Evolutionary conservation across 2,329 filamentous ascomycete species (phyloP), one percentile per base, ranked within the genome.

Genomic region (Calonectria crousiana): DNA sequence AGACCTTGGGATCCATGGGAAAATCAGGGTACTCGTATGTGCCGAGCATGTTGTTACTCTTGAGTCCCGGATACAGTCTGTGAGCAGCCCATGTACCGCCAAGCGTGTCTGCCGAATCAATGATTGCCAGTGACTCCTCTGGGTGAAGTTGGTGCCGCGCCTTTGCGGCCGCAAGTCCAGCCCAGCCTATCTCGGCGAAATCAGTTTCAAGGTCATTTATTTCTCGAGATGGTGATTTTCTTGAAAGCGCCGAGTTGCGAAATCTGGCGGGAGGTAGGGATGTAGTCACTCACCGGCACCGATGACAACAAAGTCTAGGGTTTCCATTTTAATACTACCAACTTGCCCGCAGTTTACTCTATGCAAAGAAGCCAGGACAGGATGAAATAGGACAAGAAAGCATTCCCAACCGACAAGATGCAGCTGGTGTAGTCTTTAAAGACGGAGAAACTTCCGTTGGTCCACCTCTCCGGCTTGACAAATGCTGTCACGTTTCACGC

Each of bases 11-110:
- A 72, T 89, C 87, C 91, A 96, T 93, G 23, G 93, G 93, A 74
- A 94, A 95, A 78, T 95, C 94, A 0, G 91, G 91, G 79, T 90
- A 95, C 82, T 96, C 93, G 77, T 93, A 95, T 0, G 91, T 93
- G 3, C 94, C 93, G 14, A 93, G 82, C 81, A 95, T 89, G 79
- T 95, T 95, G 83, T 96, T 96, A 68, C 90, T 92, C 79, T 92
- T 93, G 64, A 96, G 87, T 1, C 91, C 92, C 0, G 92, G 90
- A 81, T 95, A 93, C 0, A 95, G 84, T 1, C 93, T 89, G 47
- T 93, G 86, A 71, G 90, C 86, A 11, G 92, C 90, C 94, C 94
- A 96, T 20, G 92, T 91, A 5, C 94, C 94, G 1, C 94, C 94
- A 6, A 92, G 79, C 0, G 90, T 89, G 16, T 86, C 82, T 14